Percentiles rank a stretch among this genome's conserved stretches.
phyloP scores from a whole-genome alignment of 306 rosid genomes.

The Vigna trinervia region DNA sequence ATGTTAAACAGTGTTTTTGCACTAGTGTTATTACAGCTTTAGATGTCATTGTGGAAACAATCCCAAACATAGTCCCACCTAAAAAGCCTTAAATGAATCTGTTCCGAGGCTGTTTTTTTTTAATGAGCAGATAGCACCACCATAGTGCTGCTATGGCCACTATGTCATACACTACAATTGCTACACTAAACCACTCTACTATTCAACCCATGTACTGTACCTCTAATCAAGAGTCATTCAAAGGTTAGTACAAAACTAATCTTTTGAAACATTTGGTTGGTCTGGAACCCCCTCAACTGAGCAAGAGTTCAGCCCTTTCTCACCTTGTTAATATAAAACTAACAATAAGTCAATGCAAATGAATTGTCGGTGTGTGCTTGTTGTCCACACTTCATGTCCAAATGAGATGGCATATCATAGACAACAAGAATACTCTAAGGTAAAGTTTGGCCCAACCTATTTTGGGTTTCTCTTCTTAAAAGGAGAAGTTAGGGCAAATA shows the following conservation, averaged over 20 bases:
- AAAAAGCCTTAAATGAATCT: too few relatives aligned
- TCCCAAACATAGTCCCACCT: too few relatives aligned
- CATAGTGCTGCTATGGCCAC: too few relatives aligned
- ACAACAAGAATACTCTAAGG: neutral
- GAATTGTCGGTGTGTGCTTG: neutral
- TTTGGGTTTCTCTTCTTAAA: neutral
- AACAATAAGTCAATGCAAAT: neutral
- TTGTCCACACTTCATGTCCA: neutral
- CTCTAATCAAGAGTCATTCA: neutral
- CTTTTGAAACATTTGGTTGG: neutral
- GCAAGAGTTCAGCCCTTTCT: neutral
- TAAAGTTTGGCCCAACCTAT: neutral
- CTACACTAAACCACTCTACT: neutral
- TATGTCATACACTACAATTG: neutral
- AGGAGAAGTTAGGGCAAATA: neutral
- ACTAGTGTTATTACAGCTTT: too few relatives aligned
- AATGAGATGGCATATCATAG: neutral
- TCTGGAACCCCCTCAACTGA: neutral
- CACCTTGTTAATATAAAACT: neutral
- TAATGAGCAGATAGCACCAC: too few relatives aligned
- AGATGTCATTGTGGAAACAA: too few relatives aligned
- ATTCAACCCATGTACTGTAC: neutral
- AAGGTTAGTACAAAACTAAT: neutral
- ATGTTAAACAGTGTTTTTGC: too few relatives aligned
- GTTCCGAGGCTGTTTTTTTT: too few relatives aligned